Percentiles rank a stretch among this genome's conserved stretches.
Conservation (phyloP, 2,329 filamentous ascomycete genomes). For the Aureobasidium namibiae region DNA sequence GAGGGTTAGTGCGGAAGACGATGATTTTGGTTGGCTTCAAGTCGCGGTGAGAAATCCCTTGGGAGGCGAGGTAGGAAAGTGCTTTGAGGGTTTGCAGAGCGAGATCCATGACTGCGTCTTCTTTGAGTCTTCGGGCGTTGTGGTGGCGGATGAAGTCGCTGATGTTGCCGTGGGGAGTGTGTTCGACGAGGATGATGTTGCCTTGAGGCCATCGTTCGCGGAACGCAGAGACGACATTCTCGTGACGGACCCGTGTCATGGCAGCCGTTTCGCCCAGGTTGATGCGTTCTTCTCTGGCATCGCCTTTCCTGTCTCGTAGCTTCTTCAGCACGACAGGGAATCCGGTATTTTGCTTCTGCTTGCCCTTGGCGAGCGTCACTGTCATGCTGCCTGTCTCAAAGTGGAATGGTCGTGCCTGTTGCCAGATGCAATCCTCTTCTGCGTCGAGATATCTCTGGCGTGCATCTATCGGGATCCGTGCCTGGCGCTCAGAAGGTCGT, state of each 20-base stretch:
- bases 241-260: slow-evolving; percentile 6
- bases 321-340: slow-evolving; percentile 4
- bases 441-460: slow-evolving; percentile 9
- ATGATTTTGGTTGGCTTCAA: slow-evolving; percentile 5
- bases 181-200: slow-evolving; percentile 1
- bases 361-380: not conserved
- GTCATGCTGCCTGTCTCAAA: slow-evolving; percentile 5
- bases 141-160: slow-evolving; percentile 1
- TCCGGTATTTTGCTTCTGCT: slow-evolving; percentile 3
- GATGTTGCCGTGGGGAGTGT: slow-evolving; percentile 4
- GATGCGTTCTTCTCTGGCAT: not conserved
- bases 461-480: not conserved
- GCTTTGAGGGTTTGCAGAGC: slow-evolving; percentile 5
- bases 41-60: not conserved
- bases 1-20: slow-evolving; percentile 7
- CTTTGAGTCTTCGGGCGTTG: not conserved
- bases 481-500: not conserved
- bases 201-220: slow-evolving; percentile 3
- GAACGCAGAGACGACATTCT: slow-evolving; percentile 9
- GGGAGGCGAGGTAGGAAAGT: not conserved
- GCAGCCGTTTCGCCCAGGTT: slow-evolving; percentile 9
- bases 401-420: not conserved
- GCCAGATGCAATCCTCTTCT: slow-evolving; percentile 6
- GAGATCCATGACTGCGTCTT: slow-evolving; percentile 9
- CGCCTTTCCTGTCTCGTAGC: not conserved